A percentile compares a stretch with the other conserved stretches of the same genome.
Evolutionary conservation across 1,284 basidiomycete species (phyloP).

Genomic region (Rhodofomes roseus): DNA sequence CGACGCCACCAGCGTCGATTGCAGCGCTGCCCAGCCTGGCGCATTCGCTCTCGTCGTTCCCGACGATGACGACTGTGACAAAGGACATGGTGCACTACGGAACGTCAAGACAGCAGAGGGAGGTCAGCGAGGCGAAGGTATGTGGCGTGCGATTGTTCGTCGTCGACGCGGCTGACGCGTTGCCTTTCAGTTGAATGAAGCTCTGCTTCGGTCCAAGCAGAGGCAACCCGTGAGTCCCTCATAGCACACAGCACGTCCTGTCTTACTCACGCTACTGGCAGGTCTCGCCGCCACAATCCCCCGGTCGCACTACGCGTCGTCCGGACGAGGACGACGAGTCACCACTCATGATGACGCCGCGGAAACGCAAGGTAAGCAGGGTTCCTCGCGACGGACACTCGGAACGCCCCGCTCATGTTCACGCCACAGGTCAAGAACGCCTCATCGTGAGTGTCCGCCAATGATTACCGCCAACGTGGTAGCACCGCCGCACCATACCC

Average conservation of each 20-base stretch:
- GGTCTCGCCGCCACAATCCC: constrained; percentile 7
- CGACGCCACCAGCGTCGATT: constrained; percentile 16
- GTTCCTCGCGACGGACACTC: not conserved
- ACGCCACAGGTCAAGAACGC: not conserved
- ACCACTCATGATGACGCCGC: constrained; percentile 18
- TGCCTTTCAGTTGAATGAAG: constrained; percentile 1
- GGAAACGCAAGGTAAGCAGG: constrained; percentile 18
- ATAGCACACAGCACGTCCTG: not conserved
- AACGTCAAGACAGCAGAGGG: constrained; percentile 23
- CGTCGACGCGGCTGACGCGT: not conserved
- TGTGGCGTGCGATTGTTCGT: not conserved
- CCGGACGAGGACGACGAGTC: constrained; percentile 20
- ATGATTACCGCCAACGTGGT: not conserved
- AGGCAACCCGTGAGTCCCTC: not conserved
- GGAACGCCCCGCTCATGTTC: not conserved
- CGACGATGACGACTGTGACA: constrained; percentile 29
- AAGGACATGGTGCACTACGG: constrained; percentile 32
- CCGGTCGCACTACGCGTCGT: not conserved
- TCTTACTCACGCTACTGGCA: not conserved
- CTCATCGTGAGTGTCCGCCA: not conserved
- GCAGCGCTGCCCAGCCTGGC: constrained; percentile 29
- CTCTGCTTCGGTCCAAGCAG: not conserved
- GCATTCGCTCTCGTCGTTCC: constrained; percentile 30
- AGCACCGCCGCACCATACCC: not conserved
- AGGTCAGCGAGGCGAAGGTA: constrained; percentile 29